These are phyloP conservation scores for Conidiobolus incongruus DNA, from an alignment of 371 early-diverging fungal genomes.

Conservation along the genomic window DNA sequence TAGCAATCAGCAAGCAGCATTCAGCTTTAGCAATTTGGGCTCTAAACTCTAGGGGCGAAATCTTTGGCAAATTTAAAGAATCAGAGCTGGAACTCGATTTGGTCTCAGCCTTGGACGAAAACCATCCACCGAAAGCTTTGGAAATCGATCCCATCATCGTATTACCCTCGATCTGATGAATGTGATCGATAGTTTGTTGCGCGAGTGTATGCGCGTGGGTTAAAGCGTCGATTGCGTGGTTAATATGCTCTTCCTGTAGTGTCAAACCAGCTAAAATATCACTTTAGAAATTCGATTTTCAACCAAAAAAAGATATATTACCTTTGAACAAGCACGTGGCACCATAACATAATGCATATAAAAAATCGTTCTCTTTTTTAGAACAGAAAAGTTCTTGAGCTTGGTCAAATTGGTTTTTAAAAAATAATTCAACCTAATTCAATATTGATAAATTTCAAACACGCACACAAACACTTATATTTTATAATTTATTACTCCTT, in stretches of 20 bases:
- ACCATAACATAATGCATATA: background rate
- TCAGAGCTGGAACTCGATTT: too few species aligned
- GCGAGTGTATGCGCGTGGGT: background rate
- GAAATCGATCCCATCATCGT: background rate
- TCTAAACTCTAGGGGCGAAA: conserved; percentile 20
- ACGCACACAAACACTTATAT: too few species aligned
- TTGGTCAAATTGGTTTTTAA: conserved; percentile 3
- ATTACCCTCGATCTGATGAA: background rate
- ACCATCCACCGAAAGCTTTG: background rate
- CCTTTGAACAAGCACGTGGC: background rate
- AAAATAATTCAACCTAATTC: conserved; percentile 1
- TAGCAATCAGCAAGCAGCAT: conserved; percentile 22
- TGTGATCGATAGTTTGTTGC: background rate
- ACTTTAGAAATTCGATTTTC: background rate
- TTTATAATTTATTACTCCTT: too few species aligned
- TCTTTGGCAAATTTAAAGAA: too few species aligned
- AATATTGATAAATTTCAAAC: too few species aligned
- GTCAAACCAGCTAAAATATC: background rate
- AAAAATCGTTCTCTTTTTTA: background rate
- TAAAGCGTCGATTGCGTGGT: background rate
- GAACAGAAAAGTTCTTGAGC: background rate
- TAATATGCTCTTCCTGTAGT: background rate
- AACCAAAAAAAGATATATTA: background rate
- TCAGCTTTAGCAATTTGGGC: conserved; percentile 34
- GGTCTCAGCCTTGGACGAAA: background rate